These are phyloP conservation scores for Diospyros lotus DNA, from an alignment of 148 eudicot species.

Conservation along the genomic window DNA sequence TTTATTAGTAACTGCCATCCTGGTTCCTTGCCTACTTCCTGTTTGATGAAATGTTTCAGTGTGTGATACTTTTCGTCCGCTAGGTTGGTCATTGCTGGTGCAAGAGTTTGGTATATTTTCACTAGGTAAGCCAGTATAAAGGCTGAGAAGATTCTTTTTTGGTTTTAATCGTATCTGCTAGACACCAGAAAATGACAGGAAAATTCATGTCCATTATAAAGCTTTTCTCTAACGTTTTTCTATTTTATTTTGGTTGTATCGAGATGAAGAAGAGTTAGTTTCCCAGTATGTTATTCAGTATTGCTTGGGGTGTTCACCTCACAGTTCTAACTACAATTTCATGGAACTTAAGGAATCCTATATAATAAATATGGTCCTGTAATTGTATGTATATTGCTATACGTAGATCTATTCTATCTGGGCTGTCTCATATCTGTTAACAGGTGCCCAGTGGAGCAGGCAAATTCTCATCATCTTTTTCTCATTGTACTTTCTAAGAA, in stretches of 20 bases:
- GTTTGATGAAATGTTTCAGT: conserved; percentile 4
- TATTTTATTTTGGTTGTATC: not conserved
- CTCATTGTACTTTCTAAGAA: not conserved
- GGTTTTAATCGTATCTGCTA: not conserved
- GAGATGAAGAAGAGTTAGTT: not conserved
- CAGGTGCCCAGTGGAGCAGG: not conserved
- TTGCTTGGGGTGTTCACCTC: not conserved
- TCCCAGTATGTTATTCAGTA: not conserved
- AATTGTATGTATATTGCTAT: not conserved
- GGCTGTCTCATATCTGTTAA: not conserved
- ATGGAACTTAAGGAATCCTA: not conserved
- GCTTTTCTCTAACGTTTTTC: not conserved
- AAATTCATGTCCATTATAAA: not conserved
- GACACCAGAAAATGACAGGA: conserved; percentile 3
- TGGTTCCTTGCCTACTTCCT: not conserved
- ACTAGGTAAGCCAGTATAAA: not conserved
- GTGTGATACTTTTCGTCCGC: not conserved
- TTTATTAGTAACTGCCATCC: not conserved
- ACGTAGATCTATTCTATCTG: not conserved
- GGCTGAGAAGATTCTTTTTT: not conserved
- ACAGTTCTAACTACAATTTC: not conserved
- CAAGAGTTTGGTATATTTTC: not conserved
- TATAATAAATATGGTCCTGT: not conserved
- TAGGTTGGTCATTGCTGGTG: not conserved
- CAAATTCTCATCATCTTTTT: not conserved